A percentile compares a stretch with the other conserved stretches of the same genome.
These are phyloP conservation scores for Aureobasidium sp. DNA, from an alignment of 2,329 filamentous ascomycete species.

Conservation along the genomic window DNA sequence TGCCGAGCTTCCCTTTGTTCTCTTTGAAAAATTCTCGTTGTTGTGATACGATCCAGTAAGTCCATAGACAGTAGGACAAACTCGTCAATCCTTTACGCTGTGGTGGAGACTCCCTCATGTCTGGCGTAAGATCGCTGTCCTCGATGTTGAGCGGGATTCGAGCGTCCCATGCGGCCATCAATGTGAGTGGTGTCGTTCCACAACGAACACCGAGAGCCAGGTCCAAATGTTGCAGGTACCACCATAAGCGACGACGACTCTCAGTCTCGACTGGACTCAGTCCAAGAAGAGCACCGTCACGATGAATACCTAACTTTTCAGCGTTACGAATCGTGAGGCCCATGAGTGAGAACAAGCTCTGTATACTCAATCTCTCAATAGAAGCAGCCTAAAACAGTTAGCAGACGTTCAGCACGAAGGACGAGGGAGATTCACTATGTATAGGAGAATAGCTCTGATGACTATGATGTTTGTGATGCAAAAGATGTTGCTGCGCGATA, in stretches of 20 bases:
- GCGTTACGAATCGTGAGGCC: slow-evolving; percentile 55
- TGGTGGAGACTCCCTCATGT: slow-evolving; percentile 2
- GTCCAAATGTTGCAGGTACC: slow-evolving; percentile 24
- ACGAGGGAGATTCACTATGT: not conserved
- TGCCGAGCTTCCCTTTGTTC: not conserved
- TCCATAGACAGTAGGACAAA: slow-evolving; percentile 14
- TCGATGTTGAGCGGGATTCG: slow-evolving; percentile 12
- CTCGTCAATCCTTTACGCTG: slow-evolving; percentile 13
- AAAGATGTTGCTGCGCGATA: slow-evolving; percentile 5
- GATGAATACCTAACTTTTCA: slow-evolving; percentile 54
- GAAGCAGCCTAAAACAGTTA: slow-evolving; percentile 3
- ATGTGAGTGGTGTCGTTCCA: slow-evolving; percentile 13
- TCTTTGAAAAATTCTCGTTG: slow-evolving; percentile 3
- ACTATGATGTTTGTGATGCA: not conserved
- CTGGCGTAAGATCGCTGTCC: slow-evolving; percentile 1
- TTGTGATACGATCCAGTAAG: slow-evolving; percentile 4
- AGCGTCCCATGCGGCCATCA: slow-evolving; percentile 14
- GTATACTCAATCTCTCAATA: not conserved
- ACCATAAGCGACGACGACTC: slow-evolving; percentile 55
- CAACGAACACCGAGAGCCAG: slow-evolving; percentile 6
- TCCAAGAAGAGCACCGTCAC: slow-evolving; percentile 47
- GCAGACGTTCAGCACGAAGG: not conserved
- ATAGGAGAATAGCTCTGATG: slow-evolving; percentile 9
- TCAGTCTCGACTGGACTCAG: slow-evolving; percentile 50
- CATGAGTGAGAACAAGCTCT: slow-evolving; percentile 36